Evolutionary conservation across 164 flowering plant species (phyloP).

Genomic region (Vitis vinifera): DNA sequence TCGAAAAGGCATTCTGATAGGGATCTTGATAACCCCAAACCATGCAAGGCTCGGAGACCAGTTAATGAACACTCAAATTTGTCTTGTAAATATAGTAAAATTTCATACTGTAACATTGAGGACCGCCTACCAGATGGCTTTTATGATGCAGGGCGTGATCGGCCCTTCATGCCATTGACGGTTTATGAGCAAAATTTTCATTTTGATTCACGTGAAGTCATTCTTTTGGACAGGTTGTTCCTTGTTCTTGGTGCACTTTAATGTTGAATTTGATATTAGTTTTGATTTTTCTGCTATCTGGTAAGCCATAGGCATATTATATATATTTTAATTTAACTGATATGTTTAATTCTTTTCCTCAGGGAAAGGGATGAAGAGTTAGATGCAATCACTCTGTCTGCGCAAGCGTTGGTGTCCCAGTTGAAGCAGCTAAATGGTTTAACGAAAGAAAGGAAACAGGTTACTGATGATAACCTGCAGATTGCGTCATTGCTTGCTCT

Average conservation of each 20-base stretch:
- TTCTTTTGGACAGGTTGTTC: constrained; percentile 81
- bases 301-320: too few relatives aligned
- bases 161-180: constrained; percentile 72
- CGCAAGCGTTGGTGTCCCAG: constrained; percentile 57
- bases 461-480: constrained; percentile 48
- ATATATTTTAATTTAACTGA: constrained; percentile 1
- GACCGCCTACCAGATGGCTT: constrained; percentile 90
- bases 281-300: too few relatives aligned
- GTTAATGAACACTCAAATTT: constrained; percentile 30
- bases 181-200: constrained; percentile 60
- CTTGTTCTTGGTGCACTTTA: not conserved
- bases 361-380: constrained; percentile 80
- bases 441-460: constrained; percentile 19
- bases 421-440: constrained; percentile 45
- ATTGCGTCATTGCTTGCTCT: constrained; percentile 87
- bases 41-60: constrained; percentile 67
- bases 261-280: not conserved
- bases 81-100: constrained; percentile 60
- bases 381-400: constrained; percentile 66
- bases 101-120: constrained; percentile 67
- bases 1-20: constrained; percentile 74
- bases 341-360: constrained; percentile 11
- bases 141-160: constrained; percentile 95
- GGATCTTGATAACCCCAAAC: constrained; percentile 81
- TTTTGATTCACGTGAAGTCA: constrained; percentile 86